A percentile compares a stretch with the other conserved stretches of the same genome.
Conservation (phyloP, 1,139 yeast genomes). For the Hansenula lynferdii region DNA sequence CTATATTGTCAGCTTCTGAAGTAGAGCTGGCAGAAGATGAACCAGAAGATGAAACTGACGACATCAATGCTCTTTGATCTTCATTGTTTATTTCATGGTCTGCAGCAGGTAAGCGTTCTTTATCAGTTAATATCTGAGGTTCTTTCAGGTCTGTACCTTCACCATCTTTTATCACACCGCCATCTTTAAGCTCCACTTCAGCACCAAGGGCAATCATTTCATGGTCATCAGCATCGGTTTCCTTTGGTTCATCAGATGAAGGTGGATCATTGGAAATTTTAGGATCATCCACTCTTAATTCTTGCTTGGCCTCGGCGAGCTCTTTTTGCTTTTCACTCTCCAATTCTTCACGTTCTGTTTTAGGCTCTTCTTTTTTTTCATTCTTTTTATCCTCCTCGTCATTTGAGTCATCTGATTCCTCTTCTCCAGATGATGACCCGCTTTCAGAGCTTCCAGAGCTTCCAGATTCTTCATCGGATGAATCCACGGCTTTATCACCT, state of each 20-base stretch:
- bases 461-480: slow-evolving; percentile 1
- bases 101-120: too few relatives aligned
- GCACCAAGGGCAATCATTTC: slow-evolving; percentile 1
- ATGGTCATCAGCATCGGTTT: not conserved
- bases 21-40: too few relatives aligned
- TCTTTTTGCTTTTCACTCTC: not conserved
- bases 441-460: not conserved
- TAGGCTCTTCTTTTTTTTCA: too few relatives aligned
- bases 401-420: not conserved
- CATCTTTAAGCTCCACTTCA: not conserved
- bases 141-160: too few relatives aligned
- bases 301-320: not conserved
- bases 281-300: not conserved
- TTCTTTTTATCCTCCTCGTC: not conserved
- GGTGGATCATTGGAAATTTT: not conserved
- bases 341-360: not conserved
- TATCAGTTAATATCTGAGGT: too few relatives aligned
- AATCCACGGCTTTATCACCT: not conserved
- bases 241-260: slow-evolving; percentile 2
- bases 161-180: too few relatives aligned
- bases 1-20: not conserved
- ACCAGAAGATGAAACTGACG: too few relatives aligned
- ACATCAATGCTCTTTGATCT: too few relatives aligned
- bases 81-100: too few relatives aligned
- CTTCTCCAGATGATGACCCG: slow-evolving; percentile 1